Evolutionary conservation across 2,329 filamentous ascomycete species (phyloP).

Genomic region (Dactylellina cionopaga): DNA sequence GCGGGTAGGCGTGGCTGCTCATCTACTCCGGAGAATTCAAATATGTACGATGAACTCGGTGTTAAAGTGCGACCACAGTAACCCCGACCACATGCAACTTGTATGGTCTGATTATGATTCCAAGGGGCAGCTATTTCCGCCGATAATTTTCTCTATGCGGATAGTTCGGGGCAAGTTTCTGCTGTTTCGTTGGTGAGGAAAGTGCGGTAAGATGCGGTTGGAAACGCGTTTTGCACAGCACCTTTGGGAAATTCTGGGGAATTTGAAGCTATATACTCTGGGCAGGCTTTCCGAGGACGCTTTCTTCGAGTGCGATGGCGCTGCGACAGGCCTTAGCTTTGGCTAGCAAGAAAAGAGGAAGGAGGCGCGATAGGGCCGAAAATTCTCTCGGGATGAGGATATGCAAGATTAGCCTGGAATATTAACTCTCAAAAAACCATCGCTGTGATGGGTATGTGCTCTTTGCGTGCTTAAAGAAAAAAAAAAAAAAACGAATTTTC

Average conservation of each 20-base stretch:
- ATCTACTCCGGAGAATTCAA: conserved; percentile 49
- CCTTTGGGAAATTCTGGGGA: conserved; percentile 34
- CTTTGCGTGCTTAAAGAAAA: neutral
- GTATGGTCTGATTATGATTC: conserved; percentile 28
- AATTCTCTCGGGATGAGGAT: conserved; percentile 44
- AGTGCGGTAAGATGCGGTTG: conserved; percentile 52
- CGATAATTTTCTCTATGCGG: conserved; percentile 45
- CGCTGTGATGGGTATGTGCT: conserved; percentile 24
- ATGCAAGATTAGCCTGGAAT: conserved; percentile 51
- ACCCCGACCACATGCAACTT: conserved; percentile 22
- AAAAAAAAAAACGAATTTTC: neutral
- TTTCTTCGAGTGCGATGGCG: conserved; percentile 26
- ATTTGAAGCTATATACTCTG: conserved; percentile 51
- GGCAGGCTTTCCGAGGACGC: conserved; percentile 24
- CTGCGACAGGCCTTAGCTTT: conserved; percentile 16
- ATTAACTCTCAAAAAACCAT: conserved; percentile 44
- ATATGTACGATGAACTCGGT: conserved; percentile 24
- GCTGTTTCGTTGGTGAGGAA: conserved; percentile 47
- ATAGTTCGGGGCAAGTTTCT: conserved; percentile 37
- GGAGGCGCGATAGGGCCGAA: conserved; percentile 31
- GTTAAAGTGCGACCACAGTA: conserved; percentile 22
- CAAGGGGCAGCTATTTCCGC: conserved; percentile 25
- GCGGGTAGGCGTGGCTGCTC: conserved; percentile 51
- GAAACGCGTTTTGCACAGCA: conserved; percentile 49
- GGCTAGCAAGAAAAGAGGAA: conserved; percentile 35